These are phyloP conservation scores for Spiraea crenata DNA, from an alignment of 331 rosid species.

Conservation along the genomic window DNA sequence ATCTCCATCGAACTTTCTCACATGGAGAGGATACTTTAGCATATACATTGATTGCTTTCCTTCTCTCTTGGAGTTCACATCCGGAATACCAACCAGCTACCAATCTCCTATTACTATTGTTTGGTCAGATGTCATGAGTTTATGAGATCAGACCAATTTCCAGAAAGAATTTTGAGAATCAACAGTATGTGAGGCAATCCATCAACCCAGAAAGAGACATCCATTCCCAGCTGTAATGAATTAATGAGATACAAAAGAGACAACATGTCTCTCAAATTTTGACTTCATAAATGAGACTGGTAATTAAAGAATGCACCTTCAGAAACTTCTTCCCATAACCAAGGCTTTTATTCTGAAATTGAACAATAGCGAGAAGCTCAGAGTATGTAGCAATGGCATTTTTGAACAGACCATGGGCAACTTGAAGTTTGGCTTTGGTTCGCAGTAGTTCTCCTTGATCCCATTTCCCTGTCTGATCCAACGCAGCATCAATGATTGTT, in stretches of 20 bases:
- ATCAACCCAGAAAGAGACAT: not conserved
- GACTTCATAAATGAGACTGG: not conserved
- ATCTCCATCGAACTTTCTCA: not conserved
- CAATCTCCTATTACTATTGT: not conserved
- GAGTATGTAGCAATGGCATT: constrained; percentile 64
- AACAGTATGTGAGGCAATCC: not conserved
- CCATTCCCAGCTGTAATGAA: not conserved
- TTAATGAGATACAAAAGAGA: not conserved
- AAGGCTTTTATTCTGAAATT: constrained; percentile 69
- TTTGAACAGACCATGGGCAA: constrained; percentile 64
- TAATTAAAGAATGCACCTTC: constrained; percentile 46
- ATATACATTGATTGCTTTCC: not conserved
- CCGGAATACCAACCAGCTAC: not conserved
- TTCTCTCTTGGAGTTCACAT: not conserved
- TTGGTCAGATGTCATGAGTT: not conserved
- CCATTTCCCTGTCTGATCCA: constrained; percentile 89
- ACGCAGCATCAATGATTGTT: constrained; percentile 67
- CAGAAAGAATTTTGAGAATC: not conserved
- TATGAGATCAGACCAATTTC: not conserved
- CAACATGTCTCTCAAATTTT: not conserved
- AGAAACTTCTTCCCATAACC: constrained; percentile 45
- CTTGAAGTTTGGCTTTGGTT: constrained; percentile 82
- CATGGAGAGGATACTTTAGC: constrained; percentile 1
- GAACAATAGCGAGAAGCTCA: constrained; percentile 75
- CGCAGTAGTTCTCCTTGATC: constrained; percentile 78